Conservation (phyloP, 2,329 filamentous ascomycete species). For the Talaromyces sp. region DNA sequence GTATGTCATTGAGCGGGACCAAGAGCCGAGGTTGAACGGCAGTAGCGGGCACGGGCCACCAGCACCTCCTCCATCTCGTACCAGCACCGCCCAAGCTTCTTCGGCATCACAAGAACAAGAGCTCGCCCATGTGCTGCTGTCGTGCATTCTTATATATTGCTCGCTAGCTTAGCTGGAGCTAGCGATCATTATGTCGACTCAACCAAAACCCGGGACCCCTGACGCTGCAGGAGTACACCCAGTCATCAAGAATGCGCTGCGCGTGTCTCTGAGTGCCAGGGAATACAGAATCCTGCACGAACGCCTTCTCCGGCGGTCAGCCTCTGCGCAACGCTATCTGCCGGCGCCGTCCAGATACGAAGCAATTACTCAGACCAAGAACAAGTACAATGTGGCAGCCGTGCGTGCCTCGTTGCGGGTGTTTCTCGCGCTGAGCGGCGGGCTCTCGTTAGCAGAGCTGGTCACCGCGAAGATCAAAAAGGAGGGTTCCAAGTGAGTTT, state of each 20-base stretch:
- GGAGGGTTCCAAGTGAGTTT: slow-evolving; percentile 17
- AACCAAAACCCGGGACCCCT: not conserved
- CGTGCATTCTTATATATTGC: not conserved
- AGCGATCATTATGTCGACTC: not conserved
- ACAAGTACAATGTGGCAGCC: slow-evolving; percentile 66
- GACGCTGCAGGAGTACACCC: slow-evolving; percentile 49
- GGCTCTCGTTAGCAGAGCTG: slow-evolving; percentile 59
- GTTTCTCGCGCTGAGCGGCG: slow-evolving; percentile 59
- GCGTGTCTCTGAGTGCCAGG: slow-evolving; percentile 75
- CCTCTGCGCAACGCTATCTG: slow-evolving; percentile 50
- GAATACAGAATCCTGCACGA: slow-evolving; percentile 83
- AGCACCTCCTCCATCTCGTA: not conserved
- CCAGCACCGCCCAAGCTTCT: not conserved
- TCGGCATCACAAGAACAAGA: not conserved
- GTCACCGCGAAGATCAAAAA: slow-evolving; percentile 32
- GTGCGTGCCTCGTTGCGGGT: slow-evolving; percentile 67
- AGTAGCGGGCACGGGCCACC: not conserved
- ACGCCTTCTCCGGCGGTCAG: slow-evolving; percentile 70
- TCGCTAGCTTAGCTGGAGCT: not conserved
- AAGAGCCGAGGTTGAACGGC: not conserved
- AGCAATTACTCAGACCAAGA: slow-evolving; percentile 45
- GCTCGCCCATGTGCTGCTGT: not conserved
- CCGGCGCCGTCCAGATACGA: slow-evolving; percentile 49
- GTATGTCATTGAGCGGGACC: not conserved
- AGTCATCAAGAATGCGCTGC: slow-evolving; percentile 75